Base-by-base conservation (phyloP, 805 yeast genomes). In the Lipomyces mesembrius region DNA sequence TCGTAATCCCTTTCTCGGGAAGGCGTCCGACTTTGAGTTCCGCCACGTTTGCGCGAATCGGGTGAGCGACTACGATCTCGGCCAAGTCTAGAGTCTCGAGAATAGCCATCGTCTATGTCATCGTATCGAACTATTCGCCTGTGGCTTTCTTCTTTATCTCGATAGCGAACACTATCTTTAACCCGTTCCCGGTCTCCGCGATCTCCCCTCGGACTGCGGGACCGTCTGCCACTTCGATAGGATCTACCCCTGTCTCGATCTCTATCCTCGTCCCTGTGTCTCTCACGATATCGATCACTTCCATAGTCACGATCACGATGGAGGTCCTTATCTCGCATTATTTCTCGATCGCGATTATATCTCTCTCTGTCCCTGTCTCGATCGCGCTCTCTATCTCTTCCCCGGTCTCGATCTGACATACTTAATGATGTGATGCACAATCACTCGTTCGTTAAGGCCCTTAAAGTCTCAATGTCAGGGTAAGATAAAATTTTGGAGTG, bases 351-450 rank as follows among this genome's bases (percentile, higher is more conserved):
- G 27, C 63, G 57, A 46, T 60, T 8, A 17, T 35, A 1, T 59
- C 61, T 58, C n/a, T 58, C 62, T 9, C 62, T 14, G 35, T 56
- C 63, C 17, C 65, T 22, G 65, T 61, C 39, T 14, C 39, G 39
- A 14, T 37, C 12, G 2, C 39, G 58, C 27, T 55, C 58, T 43
- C 46, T 25, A 57, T 43, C 12, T 17, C 46, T 27, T 52, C 14
- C 49, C 64, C 53, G n/a, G 11, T 49, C 53, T 49, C 53, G 53
- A 20, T 49, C 53, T 49, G 53, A 17, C 53, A 49, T 49, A 14
- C 7, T 20, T 49, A 49, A 12, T 20, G 12, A 49, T 49, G 32
- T 5, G 7, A 29, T 5, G 32, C 32, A 29, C 27, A 22, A n/a
- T 11, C 14, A 8, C 53, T 49, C 6, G 12, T 12, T 8, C 43